Evolutionary conservation across 352 stramenopile genomes (phyloP).

Genomic region (Thalassiosira mediterranea): DNA sequence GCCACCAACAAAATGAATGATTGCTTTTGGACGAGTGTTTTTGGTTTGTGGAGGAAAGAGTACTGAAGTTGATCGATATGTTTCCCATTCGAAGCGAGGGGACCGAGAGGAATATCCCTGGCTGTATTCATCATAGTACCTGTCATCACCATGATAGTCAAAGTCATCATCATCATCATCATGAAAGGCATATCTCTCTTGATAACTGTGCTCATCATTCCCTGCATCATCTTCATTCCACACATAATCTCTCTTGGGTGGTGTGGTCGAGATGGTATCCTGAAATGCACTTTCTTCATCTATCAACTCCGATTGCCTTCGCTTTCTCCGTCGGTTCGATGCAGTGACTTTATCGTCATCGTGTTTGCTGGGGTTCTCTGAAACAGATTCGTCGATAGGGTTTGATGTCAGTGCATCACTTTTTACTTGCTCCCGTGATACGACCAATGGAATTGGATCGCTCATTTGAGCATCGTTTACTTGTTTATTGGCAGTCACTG

Average conservation of each 20-base stretch:
- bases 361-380: background rate
- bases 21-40: conserved; percentile 43
- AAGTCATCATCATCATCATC: conserved; percentile 25
- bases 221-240: background rate
- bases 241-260: background rate
- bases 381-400: too few relatives aligned
- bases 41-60: conserved; percentile 28
- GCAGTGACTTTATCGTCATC: too few relatives aligned
- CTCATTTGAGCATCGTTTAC: background rate
- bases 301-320: too few relatives aligned
- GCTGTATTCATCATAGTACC: conserved; percentile 22
- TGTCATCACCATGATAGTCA: too few relatives aligned
- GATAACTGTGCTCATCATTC: background rate
- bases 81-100: conserved; percentile 62
- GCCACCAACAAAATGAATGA: conserved; percentile 81
- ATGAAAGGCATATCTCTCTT: background rate
- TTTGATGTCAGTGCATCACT: too few relatives aligned
- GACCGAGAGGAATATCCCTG: conserved; percentile 1
- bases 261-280: too few relatives aligned
- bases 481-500: background rate
- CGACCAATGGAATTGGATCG: too few relatives aligned
- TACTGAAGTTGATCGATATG: conserved; percentile 50
- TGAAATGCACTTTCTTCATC: too few relatives aligned
- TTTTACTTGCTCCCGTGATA: too few relatives aligned
- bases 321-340: too few relatives aligned